Evolutionary conservation across 2,329 filamentous ascomycete species (phyloP), one percentile per base, ranked within the genome.

Genomic region (Penicillium sp.): DNA sequence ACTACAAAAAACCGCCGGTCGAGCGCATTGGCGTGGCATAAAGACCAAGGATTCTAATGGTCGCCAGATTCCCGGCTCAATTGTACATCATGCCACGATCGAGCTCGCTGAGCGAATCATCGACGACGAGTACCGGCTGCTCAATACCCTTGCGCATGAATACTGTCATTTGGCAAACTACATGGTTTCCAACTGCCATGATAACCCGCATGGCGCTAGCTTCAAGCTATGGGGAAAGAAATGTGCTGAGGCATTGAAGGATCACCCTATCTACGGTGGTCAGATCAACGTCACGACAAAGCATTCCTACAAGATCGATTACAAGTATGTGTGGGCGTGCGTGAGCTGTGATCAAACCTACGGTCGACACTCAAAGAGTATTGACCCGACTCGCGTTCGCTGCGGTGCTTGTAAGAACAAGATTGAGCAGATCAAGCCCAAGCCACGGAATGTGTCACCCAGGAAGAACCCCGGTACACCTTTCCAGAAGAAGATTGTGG

Each of bases 141-240:
- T 95, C 61, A 97, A 97, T 73, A 92, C 95, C 0, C 78, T 98
- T n/a, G 91, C 93, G 0, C 95, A 99, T 72, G 95, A 99, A 68
- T 98, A 95, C 78, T 98, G 95, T 73, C 95, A 99, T 70, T 79
- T 98, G 1, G 88, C 91, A 44, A 96, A 92, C 67, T 97, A 93
- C 74, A 96, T 98, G 86, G 80, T 98, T 61, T 88, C 83, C 49
- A 86, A 87, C 35, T 79, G 93, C 35, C 87, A 85, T 44, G 87
- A 86, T 55, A 88, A 90, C 59, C 91, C 92, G 0, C 93, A 97
- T 71, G 93, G 93, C 22, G 82, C 84, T 13, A 89, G 90, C 66
- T 97, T 97, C 82, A 93, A 96, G 73, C 70, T 75, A 1, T 96
- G 91, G 85, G 77, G 74, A 1, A 60, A 59, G 9, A 74, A 72